Evolutionary conservation across 371 early-diverging fungal species (phyloP).

Genomic region (Neoconidiobolus thromboides): DNA sequence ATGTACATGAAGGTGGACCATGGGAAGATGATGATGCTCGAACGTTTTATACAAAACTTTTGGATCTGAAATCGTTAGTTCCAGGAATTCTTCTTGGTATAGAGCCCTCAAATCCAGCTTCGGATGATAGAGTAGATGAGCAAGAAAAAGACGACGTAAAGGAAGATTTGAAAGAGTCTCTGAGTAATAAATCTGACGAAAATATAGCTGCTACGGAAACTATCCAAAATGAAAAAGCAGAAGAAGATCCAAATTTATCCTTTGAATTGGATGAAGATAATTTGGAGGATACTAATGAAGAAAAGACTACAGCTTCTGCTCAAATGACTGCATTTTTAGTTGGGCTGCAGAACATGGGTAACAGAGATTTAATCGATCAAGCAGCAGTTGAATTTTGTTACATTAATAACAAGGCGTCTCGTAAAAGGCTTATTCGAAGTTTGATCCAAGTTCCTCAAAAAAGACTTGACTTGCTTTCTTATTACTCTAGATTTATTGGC

Average conservation of each 20-base stretch:
- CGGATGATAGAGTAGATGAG: conserved; percentile 7
- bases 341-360: conserved; percentile 55
- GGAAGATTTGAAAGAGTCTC: conserved; percentile 11
- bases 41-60: conserved; percentile 60
- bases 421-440: conserved; percentile 49
- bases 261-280: conserved; percentile 17
- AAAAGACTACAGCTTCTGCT: conserved; percentile 11
- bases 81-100: conserved; percentile 50
- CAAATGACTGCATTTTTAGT: conserved; percentile 48
- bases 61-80: conserved; percentile 52
- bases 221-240: conserved; percentile 10
- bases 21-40: conserved; percentile 82
- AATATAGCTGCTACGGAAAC: no score
- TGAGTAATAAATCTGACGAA: no score
- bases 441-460: conserved; percentile 60
- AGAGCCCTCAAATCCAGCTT: conserved; percentile 6
- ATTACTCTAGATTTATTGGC: conserved; percentile 77
- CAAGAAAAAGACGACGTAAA: conserved; percentile 10
- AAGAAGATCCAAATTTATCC: conserved; percentile 11
- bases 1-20: conserved; percentile 21
- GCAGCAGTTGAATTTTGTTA: conserved; percentile 86
- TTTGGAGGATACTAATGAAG: conserved; percentile 8
- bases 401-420: conserved; percentile 56
- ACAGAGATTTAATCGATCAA: conserved; percentile 70
- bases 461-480: conserved; percentile 72